phyloP scores from a whole-genome alignment of 345 rosid species.

The Melaleuca quinquenervia region DNA sequence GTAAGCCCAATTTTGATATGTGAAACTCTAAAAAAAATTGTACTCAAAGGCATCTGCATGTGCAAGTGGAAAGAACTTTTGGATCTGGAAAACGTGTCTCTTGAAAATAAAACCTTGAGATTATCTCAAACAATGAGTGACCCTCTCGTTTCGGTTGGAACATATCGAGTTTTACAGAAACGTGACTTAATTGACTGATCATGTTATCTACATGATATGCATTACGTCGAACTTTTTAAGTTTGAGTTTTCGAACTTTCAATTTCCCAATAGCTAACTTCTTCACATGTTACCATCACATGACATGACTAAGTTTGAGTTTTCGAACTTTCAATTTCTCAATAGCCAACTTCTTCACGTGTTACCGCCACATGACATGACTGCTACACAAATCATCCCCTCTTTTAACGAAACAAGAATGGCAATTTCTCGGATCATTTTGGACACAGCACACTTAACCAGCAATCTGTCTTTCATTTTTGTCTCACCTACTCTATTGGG shows the following conservation, averaged over 20 bases:
- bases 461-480: not conserved
- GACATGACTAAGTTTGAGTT: not conserved
- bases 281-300: not conserved
- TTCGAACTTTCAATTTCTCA: not conserved
- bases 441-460: not conserved
- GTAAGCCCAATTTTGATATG: not conserved
- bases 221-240: too few species aligned
- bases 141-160: not conserved
- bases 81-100: not conserved
- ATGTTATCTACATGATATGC: accelerated
- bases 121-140: not conserved
- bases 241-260: not conserved
- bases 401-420: not conserved
- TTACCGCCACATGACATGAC: not conserved
- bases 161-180: accelerated
- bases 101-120: not conserved
- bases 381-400: not conserved
- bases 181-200: not conserved
- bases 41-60: not conserved
- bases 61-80: not conserved
- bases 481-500: not conserved
- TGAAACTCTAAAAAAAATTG: not conserved
- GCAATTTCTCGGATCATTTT: not conserved
- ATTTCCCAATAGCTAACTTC: not conserved
- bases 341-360: not conserved